These are phyloP conservation scores for Misopates orontium DNA, from an alignment of 257 asterid genomes.

Conservation along the genomic window DNA sequence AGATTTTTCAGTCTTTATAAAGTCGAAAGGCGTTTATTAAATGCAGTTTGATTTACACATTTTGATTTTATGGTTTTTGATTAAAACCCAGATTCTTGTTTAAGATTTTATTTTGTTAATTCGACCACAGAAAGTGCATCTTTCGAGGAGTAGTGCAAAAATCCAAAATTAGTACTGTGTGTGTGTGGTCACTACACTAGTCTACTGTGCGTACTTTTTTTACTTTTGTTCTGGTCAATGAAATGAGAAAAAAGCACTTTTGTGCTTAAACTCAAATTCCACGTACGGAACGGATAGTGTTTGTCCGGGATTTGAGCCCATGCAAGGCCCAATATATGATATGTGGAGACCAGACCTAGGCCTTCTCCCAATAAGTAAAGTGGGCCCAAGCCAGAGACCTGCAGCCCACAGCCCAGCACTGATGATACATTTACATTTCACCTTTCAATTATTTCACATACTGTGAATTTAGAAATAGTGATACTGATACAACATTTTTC, in stretches of 20 bases:
- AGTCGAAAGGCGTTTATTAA: constrained; percentile 14
- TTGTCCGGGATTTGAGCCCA: no score
- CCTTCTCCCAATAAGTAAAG: no score
- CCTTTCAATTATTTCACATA: no score
- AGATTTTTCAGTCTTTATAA: constrained; percentile 4
- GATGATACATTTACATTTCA: no score
- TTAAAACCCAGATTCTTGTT: constrained; percentile 15
- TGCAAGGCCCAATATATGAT: no score
- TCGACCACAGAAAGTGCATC: constrained; percentile 24
- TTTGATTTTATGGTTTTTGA: constrained; percentile 20
- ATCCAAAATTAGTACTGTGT: constrained; percentile 16
- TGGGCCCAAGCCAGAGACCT: no score
- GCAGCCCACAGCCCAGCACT: no score
- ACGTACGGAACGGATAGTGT: no score
- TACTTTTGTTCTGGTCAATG: not conserved
- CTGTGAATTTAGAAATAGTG: no score
- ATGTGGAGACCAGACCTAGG: no score
- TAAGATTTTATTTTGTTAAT: not conserved
- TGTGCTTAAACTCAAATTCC: not conserved
- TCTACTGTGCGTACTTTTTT: not conserved
- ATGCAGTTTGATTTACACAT: constrained; percentile 20
- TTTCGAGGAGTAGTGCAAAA: constrained; percentile 31
- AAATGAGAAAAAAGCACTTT: not conserved
- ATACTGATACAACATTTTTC: no score
- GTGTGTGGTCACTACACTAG: not conserved